These are phyloP conservation scores for Tetrapyrgos nigripes DNA, from an alignment of 1,284 basidiomycete species.

Conservation along the genomic window DNA sequence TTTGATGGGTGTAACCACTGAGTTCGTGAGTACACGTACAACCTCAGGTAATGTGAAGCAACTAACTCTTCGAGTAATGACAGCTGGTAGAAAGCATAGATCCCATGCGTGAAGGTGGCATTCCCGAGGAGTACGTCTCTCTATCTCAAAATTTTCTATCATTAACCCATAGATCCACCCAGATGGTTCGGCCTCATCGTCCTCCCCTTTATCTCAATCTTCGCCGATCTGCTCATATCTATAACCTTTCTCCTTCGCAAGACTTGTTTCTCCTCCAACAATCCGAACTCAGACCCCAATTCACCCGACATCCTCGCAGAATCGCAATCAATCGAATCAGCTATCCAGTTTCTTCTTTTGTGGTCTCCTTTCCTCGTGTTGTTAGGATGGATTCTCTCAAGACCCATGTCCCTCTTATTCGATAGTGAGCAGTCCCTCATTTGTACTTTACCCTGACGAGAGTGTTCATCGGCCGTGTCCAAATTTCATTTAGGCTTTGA, in stretches of 20 bases:
- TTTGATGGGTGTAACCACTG: constrained; percentile 69
- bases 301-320: constrained; percentile 59
- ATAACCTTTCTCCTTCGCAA: constrained; percentile 57
- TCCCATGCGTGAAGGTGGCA: constrained; percentile 49
- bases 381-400: constrained; percentile 51
- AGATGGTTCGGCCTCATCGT: constrained; percentile 77
- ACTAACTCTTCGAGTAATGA: constrained; percentile 27
- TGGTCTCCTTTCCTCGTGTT: constrained; percentile 70
- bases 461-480: constrained; percentile 5
- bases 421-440: too few species aligned
- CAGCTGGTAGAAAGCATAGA: constrained; percentile 71
- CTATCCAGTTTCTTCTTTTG: constrained; percentile 71
- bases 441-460: too few species aligned
- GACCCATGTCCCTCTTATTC: constrained; percentile 11
- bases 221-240: constrained; percentile 67
- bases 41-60: neutral
- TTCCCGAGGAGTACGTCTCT: constrained; percentile 54
- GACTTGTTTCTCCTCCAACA: constrained; percentile 33
- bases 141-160: neutral
- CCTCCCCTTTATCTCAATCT: constrained; percentile 72
- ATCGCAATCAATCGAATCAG: constrained; percentile 66
- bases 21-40: constrained; percentile 68
- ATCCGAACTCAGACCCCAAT: constrained; percentile 27
- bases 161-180: neutral
- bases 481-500: constrained; percentile 28